Evolutionary conservation across 2,329 filamentous ascomycete genomes (phyloP).

Genomic region (Leptographium flavum): DNA sequence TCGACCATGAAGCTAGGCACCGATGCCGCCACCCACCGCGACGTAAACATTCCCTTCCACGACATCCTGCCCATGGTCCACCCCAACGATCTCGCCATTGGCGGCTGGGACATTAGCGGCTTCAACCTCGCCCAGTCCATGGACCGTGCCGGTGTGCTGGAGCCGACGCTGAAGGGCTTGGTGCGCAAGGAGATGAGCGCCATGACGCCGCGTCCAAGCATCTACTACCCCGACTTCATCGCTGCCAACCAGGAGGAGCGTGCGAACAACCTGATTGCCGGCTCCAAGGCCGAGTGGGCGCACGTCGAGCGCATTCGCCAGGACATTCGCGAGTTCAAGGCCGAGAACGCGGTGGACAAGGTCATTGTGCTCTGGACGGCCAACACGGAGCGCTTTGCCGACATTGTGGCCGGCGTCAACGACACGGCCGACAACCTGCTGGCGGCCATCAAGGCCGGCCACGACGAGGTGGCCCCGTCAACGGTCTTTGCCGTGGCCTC

Average conservation of each 20-base stretch:
- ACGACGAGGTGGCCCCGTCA: conserved; percentile 85
- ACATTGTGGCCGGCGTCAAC: conserved; percentile 77
- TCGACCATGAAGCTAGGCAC: conserved; percentile 95
- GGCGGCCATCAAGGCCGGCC: conserved; percentile 71
- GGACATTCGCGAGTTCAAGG: conserved; percentile 93
- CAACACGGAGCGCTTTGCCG: conserved; percentile 94
- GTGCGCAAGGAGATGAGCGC: conserved; percentile 86
- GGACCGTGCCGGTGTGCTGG: conserved; percentile 89
- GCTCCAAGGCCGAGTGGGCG: conserved; percentile 67
- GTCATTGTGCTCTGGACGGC: conserved; percentile 97
- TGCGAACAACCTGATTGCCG: conserved; percentile 78
- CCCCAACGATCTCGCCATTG: conserved; percentile 87
- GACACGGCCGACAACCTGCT: conserved; percentile 93
- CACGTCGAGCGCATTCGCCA: conserved; percentile 88
- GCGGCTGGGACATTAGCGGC: conserved; percentile 93
- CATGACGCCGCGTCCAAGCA: conserved; percentile 80
- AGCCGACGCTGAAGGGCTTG: conserved; percentile 81
- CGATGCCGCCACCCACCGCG: conserved; percentile 67
- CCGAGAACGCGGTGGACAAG: conserved; percentile 72
- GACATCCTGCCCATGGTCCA: conserved; percentile 92
- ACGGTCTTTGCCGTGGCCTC: conserved; percentile 92
- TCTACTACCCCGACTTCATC: conserved; percentile 99
- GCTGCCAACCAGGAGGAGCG: conserved; percentile 95
- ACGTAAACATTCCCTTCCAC: conserved; percentile 94
- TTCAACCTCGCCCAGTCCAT: conserved; percentile 83